These are phyloP conservation scores for Hura crepitans DNA, from an alignment of 441 rosid species.

Conservation along the genomic window DNA sequence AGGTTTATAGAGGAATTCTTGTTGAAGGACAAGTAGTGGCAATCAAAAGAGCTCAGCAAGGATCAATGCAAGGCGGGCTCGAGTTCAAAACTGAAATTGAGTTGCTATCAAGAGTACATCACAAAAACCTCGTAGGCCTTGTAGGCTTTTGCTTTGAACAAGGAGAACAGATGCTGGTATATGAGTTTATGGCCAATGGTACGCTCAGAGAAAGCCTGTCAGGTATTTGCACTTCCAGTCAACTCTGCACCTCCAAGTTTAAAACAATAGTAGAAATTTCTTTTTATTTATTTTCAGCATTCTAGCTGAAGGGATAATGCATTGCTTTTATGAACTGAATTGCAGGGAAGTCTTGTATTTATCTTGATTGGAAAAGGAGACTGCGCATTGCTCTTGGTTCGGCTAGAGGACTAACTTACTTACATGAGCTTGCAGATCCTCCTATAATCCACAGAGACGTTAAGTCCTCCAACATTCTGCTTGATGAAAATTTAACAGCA, in stretches of 20 bases:
- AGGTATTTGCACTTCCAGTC: constrained; percentile 34
- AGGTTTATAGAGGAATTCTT: constrained; percentile 91
- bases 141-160: constrained; percentile 92
- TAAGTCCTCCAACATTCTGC: constrained; percentile 78
- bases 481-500: constrained; percentile 85
- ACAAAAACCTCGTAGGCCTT: constrained; percentile 88
- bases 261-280: not conserved
- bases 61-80: constrained; percentile 88
- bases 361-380: constrained; percentile 86
- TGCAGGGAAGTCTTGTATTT: constrained; percentile 60
- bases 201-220: constrained; percentile 75
- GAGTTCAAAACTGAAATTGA: constrained; percentile 98
- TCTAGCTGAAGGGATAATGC: not conserved
- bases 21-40: constrained; percentile 75
- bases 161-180: constrained; percentile 93
- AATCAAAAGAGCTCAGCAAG: constrained; percentile 88
- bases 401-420: constrained; percentile 86
- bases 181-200: constrained; percentile 86
- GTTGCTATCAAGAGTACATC: constrained; percentile 94
- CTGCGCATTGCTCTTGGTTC: constrained; percentile 85
- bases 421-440: constrained; percentile 94
- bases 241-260: not conserved
- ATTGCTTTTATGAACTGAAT: not conserved
- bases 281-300: not conserved
- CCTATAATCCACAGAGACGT: constrained; percentile 95